Evolutionary conservation across 1,284 basidiomycete species (phyloP).

Genomic region (Neonothopanus nambi): DNA sequence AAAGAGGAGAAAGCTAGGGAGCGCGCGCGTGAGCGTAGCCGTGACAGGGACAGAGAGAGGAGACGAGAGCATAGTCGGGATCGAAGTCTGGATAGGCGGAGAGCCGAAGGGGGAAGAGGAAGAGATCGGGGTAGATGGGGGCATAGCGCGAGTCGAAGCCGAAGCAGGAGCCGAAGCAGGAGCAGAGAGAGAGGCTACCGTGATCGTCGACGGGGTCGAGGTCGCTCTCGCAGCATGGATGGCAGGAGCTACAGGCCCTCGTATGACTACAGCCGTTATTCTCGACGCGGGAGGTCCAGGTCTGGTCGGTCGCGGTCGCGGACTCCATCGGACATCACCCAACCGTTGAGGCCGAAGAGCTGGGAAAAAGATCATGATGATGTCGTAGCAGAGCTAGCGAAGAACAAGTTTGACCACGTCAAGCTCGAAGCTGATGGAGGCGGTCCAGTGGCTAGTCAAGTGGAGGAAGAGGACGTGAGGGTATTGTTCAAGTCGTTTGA

Average conservation of each 20-base stretch:
- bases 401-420: constrained; percentile 67
- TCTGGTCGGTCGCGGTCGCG: constrained; percentile 1
- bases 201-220: background rate
- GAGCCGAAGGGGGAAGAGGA: background rate
- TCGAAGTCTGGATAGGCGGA: constrained; percentile 3
- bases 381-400: constrained; percentile 55
- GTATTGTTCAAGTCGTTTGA: constrained; percentile 63
- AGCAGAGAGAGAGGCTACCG: background rate
- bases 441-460: constrained; percentile 46
- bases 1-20: constrained; percentile 6
- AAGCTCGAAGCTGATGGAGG: constrained; percentile 44
- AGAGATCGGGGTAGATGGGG: constrained; percentile 1
- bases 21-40: background rate
- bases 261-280: background rate
- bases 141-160: constrained; percentile 1
- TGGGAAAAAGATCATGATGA: constrained; percentile 37
- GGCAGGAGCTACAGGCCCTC: background rate
- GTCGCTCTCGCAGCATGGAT: background rate
- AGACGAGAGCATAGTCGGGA: constrained; percentile 6
- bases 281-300: background rate
- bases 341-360: background rate
- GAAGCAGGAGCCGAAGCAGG: background rate
- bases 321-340: background rate
- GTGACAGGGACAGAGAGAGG: constrained; percentile 4
- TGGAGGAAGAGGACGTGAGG: constrained; percentile 63